Conservation (phyloP, 2,329 filamentous ascomycete species). For the Ceratocystis ficicola region DNA sequence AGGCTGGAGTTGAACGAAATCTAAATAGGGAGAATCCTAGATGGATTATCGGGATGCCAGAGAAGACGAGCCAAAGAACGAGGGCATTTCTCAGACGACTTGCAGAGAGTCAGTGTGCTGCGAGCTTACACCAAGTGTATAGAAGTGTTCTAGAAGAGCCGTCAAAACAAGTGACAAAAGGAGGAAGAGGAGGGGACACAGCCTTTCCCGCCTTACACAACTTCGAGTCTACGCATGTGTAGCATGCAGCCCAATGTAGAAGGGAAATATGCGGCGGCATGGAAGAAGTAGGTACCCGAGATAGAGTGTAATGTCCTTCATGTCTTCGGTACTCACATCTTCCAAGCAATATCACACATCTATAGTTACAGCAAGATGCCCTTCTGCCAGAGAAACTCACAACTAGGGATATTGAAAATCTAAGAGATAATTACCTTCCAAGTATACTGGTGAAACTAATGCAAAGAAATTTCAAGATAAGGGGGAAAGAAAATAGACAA, state of each 20-base stretch:
- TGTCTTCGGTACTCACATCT: neutral
- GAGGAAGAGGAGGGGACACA: neutral
- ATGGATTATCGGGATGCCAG: too few relatives aligned
- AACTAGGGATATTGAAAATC: neutral
- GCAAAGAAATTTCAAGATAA: neutral
- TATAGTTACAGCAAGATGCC: neutral
- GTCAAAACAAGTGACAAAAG: neutral
- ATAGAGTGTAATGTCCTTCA: neutral
- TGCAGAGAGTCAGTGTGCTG: neutral
- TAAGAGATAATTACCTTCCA: neutral
- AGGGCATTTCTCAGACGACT: neutral
- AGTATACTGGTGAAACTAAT: neutral
- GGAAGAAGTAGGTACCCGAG: neutral
- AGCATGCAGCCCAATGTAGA: neutral
- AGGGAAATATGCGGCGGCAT: neutral
- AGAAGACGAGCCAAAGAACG: neutral
- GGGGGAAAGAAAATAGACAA: conserved; percentile 3
- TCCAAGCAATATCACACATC: neutral
- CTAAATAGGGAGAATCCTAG: too few relatives aligned
- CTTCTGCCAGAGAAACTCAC: neutral
- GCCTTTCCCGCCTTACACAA: conserved; percentile 4
- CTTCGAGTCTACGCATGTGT: neutral
- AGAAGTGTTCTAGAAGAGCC: neutral
- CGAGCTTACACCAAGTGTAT: neutral
- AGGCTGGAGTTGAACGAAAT: too few relatives aligned